Base-by-base conservation (phyloP, 2,329 filamentous ascomycete species). In the Chaetomium strumarium region DNA sequence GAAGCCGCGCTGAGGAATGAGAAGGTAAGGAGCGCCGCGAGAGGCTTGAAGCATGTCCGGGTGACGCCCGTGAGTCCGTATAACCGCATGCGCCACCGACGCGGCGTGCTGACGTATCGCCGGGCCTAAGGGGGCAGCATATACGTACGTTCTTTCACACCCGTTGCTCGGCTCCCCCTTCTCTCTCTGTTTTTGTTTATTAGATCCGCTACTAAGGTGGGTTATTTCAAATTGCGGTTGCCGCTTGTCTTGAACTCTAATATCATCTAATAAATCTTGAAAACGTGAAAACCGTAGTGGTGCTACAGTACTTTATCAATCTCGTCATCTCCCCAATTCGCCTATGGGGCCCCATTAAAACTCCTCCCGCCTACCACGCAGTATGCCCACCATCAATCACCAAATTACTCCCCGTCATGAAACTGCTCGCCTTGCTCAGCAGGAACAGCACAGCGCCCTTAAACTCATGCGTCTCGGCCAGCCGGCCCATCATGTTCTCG, bases 401-500 rank as follows among this genome's bases (percentile, higher is more conserved):
- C 63, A 89, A 63, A 60, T 87, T 84, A 38, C 78, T 77, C 2
- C 81, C 83, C 0, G 84, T 86, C 82, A 87, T 86, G 62, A 84
- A 87, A 50, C 78, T 79, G 65, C 80, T 84, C 3, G 83, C 83
- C 61, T 84, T 78, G 60, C 80, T 83, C 29, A 86, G 68, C 60
- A 86, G 71, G 64, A 86, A 87, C 11, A 85, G 77, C 3, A 83
- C 84, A 1, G 85, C 83, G 3, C 85, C 85, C 50, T 84, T 79
- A 67, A 86, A 88, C 67, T 90, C 86, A 41, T 81, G 73, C 0
- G 86, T 85, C 24, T 69, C 70, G 62, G 83, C 86, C 53, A 90
- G 72, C 38, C 81, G 77, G n/a, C 79, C 83, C 51, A 95, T 75
- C 89, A 95, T 93, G 69, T 93, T 95, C 70, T 92, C 84, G 62